Percentiles rank a stretch among this genome's conserved stretches.
Evolutionary conservation across 345 rosid species (phyloP).

Genomic region (Citrus trifoliata): DNA sequence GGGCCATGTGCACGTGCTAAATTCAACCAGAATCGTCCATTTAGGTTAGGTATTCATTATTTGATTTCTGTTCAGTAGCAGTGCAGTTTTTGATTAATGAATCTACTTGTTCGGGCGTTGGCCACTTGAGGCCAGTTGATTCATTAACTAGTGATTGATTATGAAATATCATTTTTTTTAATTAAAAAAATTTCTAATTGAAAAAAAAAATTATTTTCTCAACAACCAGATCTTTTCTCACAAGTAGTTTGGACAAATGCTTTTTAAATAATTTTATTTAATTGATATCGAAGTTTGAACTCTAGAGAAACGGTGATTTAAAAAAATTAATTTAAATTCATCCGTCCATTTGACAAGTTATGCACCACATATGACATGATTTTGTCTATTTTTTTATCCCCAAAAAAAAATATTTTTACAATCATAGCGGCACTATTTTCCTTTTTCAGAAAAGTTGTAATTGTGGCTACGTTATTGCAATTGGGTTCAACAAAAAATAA

Average conservation of each 20-base stretch:
- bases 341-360: too few relatives aligned
- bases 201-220: too few relatives aligned
- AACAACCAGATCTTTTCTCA: too few relatives aligned
- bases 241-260: too few relatives aligned
- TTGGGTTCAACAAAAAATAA: background rate
- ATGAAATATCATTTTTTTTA: background rate
- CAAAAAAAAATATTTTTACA: background rate
- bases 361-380: too few relatives aligned
- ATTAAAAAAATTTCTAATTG: too few relatives aligned
- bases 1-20: conserved; percentile 2
- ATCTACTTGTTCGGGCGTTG: conserved; percentile 16
- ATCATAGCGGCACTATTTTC: background rate
- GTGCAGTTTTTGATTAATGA: background rate
- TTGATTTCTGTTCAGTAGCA: background rate
- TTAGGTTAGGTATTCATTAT: background rate
- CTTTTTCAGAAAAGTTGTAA: background rate
- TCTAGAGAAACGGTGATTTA: too few relatives aligned
- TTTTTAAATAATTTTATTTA: too few relatives aligned
- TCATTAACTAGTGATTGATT: background rate
- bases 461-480: background rate
- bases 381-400: too few relatives aligned
- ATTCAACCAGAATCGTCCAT: conserved; percentile 28
- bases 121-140: background rate
- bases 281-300: too few relatives aligned
- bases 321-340: too few relatives aligned